Evolutionary conservation across 2,329 filamentous ascomycete genomes (phyloP), one percentile per base, ranked within the genome.

Genomic region (Endothia cerciana): DNA sequence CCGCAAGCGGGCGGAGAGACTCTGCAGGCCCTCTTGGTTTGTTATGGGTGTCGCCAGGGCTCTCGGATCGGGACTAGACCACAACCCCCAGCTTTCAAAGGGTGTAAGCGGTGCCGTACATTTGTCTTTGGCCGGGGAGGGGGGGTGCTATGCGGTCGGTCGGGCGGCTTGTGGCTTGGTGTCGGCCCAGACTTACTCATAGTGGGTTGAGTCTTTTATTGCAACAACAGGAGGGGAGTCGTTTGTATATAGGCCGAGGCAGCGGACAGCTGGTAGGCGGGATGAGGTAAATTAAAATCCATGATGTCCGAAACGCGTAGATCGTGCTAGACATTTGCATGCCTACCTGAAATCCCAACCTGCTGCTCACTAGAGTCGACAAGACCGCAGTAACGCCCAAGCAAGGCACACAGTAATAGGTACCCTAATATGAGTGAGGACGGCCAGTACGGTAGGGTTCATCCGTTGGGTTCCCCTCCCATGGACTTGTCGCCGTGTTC

Each of bases 401-500:
- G 19, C 7, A 56, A 22, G 28, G 22, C 8, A 8, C 55, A 28
- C 55, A 17, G 1, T 38, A 38, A n/a, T 22, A 38, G 36, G 5
- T 41, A 15, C 17, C 47, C 22, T 10, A 49, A 36, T 3, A 65
- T 60, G 65, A 67, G 63, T 28, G 62, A 59, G 28, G 58, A 65
- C 41, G 65, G 65, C 47, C 47, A 64, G 25, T 45, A 38, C 10
- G 61, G 61, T 55, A 60, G 10, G 53, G 22, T 13, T 4, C 11
- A 45, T 28, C 13, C 28, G 19, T 28, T n/a, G n/a, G 4, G 4
- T 28, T 22, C 6, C 22, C 45, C 33, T 38, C 36, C 13, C 1
- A 3, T 8, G 22, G 25, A 3, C 3, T 15, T 28, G 15, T 51
- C 22, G 13, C 4, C 47, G 22, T 51, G 33, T 28, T 56, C 28